Base-by-base conservation (phyloP, 805 yeast genomes). In the Saccharomycopsis sp. region DNA sequence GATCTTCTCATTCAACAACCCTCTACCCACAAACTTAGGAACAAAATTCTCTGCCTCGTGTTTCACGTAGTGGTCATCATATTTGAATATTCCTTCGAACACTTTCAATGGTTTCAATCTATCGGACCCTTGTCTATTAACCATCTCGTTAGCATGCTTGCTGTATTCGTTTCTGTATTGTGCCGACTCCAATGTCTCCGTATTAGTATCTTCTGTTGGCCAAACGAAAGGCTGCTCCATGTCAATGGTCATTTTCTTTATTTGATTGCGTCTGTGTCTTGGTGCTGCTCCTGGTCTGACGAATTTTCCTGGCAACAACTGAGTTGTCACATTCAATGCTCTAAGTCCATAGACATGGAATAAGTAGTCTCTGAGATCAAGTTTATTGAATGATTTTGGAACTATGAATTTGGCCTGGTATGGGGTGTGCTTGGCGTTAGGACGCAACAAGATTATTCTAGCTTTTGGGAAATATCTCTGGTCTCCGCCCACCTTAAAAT, bases 381-480 rank as follows among this genome's bases (percentile, higher is more conserved):
- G 77, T 71, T 91, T 92, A 76, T 94, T 94, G 79, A 94, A 91
- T 57, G 89, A 82, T 67, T 87, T 83, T 15, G 99, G 99, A 18
- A 95, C 99, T 63, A 89, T 82, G 72, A 94, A 94, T 70, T 90
- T 91, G 53, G 98, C 98, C 72, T 91, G 97, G 73, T 88, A 91
- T 52, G 99, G 99, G 0, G 97, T 88, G 72, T 89, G 96, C 68
- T 89, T 89, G n/a, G 98, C 97, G 67, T 88, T 88, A 50, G 97
- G 97, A 68, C 96, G 81, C 62, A 94, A 73, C 34, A 92, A 75
- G 54, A 88, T 82, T 44, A 92, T 77, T 61, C 92, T 78, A 0
- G 95, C 97, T 61, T 83, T 83, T 34, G 99, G 99, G 70, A 92
- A 88, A 69, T 82, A 91, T 8, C 87, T 76, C 62, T 87, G 77